phyloP scores from a whole-genome alignment of 345 rosid species.

The Alliaria petiolata region DNA sequence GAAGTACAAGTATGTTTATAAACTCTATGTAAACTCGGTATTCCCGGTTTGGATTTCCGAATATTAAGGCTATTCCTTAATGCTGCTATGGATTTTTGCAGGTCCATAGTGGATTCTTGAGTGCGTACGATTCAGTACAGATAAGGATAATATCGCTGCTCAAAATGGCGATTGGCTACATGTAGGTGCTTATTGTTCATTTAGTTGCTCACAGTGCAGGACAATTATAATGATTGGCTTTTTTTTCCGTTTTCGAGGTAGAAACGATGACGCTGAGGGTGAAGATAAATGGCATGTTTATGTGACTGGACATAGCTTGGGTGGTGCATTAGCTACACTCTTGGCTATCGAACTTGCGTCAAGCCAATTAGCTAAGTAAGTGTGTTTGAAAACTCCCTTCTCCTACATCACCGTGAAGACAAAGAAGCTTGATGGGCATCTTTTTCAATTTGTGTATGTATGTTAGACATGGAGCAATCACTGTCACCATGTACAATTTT shows the following conservation, averaged over 20 bases:
- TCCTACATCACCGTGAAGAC: neutral
- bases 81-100: slow-evolving; percentile 32
- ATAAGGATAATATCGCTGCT: slow-evolving; percentile 72
- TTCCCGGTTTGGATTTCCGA: too few relatives aligned
- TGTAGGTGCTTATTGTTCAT: slow-evolving; percentile 44
- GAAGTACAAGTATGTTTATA: slow-evolving; percentile 66
- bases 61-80: too few relatives aligned
- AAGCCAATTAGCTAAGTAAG: slow-evolving; percentile 81
- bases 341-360: slow-evolving; percentile 91
- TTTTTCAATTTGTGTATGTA: neutral
- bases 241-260: slow-evolving; percentile 18
- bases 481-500: slow-evolving; percentile 86
- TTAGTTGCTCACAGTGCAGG: neutral
- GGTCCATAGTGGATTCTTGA: slow-evolving; percentile 92
- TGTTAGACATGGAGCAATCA: slow-evolving; percentile 62
- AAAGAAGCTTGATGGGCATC: neutral
- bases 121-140: slow-evolving; percentile 89
- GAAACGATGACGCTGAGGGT: slow-evolving; percentile 51
- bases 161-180: slow-evolving; percentile 57
- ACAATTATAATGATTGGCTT: neutral
- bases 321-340: slow-evolving; percentile 95
- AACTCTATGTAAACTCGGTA: too few relatives aligned
- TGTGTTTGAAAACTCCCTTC: neutral
- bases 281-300: slow-evolving; percentile 71
- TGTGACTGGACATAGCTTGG: slow-evolving; percentile 97